Conservation (phyloP, 176 grass and related monocot species). For the Thinopyrum elongatum region DNA sequence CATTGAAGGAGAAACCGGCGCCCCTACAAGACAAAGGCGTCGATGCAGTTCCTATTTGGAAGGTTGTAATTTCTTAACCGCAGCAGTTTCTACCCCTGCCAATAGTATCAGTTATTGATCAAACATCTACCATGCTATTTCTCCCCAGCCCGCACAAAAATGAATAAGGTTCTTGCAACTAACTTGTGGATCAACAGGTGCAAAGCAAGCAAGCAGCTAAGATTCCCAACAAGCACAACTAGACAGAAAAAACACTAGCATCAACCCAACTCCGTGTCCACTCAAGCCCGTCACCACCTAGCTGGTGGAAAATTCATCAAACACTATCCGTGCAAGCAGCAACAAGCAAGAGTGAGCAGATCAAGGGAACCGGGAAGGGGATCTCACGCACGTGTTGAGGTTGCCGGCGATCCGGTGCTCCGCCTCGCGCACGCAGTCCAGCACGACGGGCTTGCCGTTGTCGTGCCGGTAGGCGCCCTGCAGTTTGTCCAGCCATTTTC, state of each 20-base stretch:
- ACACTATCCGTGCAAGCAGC: background rate
- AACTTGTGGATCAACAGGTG: background rate
- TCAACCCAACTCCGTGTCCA: no score
- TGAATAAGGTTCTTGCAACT: background rate
- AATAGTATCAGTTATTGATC: no score
- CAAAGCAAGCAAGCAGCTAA: conserved; percentile 21
- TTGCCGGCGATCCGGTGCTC: conserved; percentile 76
- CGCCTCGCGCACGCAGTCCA: conserved; percentile 85
- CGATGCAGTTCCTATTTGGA: no score
- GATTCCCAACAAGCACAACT: background rate
- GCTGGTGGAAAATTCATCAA: background rate
- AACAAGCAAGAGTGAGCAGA: background rate
- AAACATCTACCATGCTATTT: no score
- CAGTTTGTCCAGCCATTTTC: background rate
- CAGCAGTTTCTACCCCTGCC: no score
- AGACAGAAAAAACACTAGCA: no score
- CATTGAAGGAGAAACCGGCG: no score
- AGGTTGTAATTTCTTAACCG: no score
- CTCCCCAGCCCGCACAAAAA: background rate
- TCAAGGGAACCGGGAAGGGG: background rate
- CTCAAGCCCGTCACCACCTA: no score
- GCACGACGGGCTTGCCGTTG: conserved; percentile 81
- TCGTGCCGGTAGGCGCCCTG: conserved; percentile 97
- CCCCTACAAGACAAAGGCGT: background rate
- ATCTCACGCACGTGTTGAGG: conserved; percentile 85